Evolutionary conservation across 177 flowering plant species (phyloP), one percentile per base, ranked within the genome.

Genomic region (Vitis hybrid): DNA sequence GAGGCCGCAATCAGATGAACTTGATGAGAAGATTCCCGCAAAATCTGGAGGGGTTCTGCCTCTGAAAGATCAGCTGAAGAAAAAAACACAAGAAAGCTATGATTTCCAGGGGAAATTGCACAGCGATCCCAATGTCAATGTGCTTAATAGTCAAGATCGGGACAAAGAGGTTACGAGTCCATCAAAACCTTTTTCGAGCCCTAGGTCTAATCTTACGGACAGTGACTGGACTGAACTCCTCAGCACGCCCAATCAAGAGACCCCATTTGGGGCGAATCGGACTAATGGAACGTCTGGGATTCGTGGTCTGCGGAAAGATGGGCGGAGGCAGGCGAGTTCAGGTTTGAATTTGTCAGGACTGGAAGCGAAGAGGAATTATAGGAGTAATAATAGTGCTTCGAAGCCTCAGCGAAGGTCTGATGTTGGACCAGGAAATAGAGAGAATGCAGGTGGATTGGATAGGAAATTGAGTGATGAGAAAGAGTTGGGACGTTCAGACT

Each of bases 141-240:
- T 11, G 1, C 15, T n/a, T 56, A 49, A 10, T 30, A 18, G 40
- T 75, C 27, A 3, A 2, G 52, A 60, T 51, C 59, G 48, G n/a
- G 66, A 71, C 9, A 78, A 77, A 27, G 84, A 77, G 60, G 67
- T 52, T 68, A 21, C 54, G 11, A 27, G 32, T 54, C 6, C 66
- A 11, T 30, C 64, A 12, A 58, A 67, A 5, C 21, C 70, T 6
- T 46, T 68, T 9, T 40, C 59, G 14, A 74, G 72, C n/a, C 68
- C 81, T 57, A 75, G 75, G 60, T 32, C 85, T 24, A 55, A 79
- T 6, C 78, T 84, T 7, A 83, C 85, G 0, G 99, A 87, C 67
- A 78, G 79, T 75, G 99, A 95, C 73, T 93, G 98, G 98, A 95
- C 97, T 8, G 84, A 92, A 54, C 84, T 95, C 18, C 87, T 95